phyloP scores from a whole-genome alignment of 2,329 filamentous ascomycete species.

The Dendrostoma leiphaemia region DNA sequence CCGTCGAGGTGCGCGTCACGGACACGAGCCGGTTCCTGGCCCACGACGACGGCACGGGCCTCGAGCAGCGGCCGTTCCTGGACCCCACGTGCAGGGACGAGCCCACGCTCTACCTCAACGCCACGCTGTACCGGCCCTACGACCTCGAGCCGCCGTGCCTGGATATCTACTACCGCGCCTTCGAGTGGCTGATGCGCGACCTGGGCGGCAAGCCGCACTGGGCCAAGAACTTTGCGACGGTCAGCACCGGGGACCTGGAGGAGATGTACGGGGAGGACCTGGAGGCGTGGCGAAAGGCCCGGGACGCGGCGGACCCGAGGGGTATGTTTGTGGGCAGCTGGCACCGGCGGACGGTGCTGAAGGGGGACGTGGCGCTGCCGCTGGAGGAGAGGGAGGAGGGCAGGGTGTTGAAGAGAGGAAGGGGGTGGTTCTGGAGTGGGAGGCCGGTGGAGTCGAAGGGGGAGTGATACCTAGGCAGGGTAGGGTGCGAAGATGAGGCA shows the following conservation, averaged over 20 bases:
- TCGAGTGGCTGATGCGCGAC: slow-evolving; percentile 80
- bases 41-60: slow-evolving; percentile 27
- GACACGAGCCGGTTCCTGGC: slow-evolving; percentile 47
- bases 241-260: slow-evolving; percentile 51
- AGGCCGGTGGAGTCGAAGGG: slow-evolving; percentile 4
- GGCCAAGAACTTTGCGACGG: slow-evolving; percentile 72
- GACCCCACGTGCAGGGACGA: slow-evolving; percentile 59
- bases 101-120: slow-evolving; percentile 76
- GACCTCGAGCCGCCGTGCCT: slow-evolving; percentile 66
- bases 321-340: slow-evolving; percentile 86
- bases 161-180: slow-evolving; percentile 72
- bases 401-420: slow-evolving; percentile 8
- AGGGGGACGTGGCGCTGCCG: slow-evolving; percentile 20
- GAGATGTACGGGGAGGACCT: slow-evolving; percentile 63
- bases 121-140: slow-evolving; percentile 76
- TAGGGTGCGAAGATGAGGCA: too few relatives aligned
- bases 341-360: slow-evolving; percentile 70
- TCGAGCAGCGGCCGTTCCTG: slow-evolving; percentile 36
- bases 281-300: slow-evolving; percentile 58
- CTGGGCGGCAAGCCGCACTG: slow-evolving; percentile 74
- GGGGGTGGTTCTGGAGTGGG: slow-evolving; percentile 18
- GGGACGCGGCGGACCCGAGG: slow-evolving; percentile 66
- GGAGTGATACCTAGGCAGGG: too few relatives aligned
- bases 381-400: slow-evolving; percentile 19
- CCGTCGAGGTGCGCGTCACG: slow-evolving; percentile 73